A percentile compares a stretch with the other conserved stretches of the same genome.
These are phyloP conservation scores for Plasmodium gallinaceum DNA, from an alignment of 169 alveolate species.

Conservation along the genomic window DNA sequence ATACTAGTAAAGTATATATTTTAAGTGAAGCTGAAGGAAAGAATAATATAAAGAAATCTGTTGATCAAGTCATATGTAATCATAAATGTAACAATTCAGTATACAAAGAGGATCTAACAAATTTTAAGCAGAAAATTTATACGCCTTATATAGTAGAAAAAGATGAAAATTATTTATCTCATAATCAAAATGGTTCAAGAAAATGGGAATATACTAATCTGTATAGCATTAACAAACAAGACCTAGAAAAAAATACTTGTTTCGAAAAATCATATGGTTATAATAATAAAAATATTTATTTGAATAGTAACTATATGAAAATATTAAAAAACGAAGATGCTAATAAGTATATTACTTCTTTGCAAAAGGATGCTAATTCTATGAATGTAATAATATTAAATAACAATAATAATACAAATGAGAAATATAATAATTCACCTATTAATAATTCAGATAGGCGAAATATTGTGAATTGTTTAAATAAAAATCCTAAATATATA, in stretches of 20 bases:
- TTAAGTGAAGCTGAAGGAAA: no score
- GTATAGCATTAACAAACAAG: background rate
- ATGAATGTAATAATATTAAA: conserved; percentile 37
- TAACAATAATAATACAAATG: background rate
- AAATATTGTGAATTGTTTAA: background rate
- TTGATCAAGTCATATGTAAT: no score
- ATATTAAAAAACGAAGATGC: conserved; percentile 41
- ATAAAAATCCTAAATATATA: background rate
- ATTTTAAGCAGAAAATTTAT: background rate
- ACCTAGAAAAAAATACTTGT: background rate
- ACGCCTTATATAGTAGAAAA: background rate
- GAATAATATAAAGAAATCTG: no score
- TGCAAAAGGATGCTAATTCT: conserved; percentile 28
- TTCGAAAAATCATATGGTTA: background rate
- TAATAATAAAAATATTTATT: conserved; percentile 37
- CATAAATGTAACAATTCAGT: no score
- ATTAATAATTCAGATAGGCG: background rate
- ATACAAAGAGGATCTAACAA: no score
- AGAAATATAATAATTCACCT: background rate
- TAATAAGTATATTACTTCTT: conserved; percentile 19
- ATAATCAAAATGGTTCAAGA: background rate
- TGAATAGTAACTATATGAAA: conserved; percentile 45
- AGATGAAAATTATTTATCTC: background rate
- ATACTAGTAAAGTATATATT: background rate
- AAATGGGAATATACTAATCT: conserved; percentile 2